Evolutionary conservation across 2,329 filamentous ascomycete species (phyloP), one percentile per base, ranked within the genome.

Genomic region (Aspergillus floridensis): DNA sequence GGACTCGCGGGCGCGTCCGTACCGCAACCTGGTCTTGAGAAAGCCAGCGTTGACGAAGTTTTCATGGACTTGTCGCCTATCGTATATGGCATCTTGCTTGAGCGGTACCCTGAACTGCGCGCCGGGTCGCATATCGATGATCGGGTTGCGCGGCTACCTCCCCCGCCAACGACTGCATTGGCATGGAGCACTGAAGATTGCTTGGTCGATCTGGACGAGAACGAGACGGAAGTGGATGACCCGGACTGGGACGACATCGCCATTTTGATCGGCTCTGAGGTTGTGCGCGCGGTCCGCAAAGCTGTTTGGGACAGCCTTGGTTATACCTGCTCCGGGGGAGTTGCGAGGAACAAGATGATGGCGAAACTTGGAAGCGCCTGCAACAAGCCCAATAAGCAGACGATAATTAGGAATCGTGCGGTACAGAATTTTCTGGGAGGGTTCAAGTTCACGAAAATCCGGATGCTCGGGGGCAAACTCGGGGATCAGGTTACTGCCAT

Each of bases 161-260:
- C 86, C 32, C 92, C 93, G 22, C 85, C 86, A 0, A 87, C 83
- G 0, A 89, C 88, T 1, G 90, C 87, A 1, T 76, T 97, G 19
- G 88, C 96, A 71, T 97, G 93, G 93, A 80, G 88, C 62, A 85
- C 88, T 0, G 72, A 73, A 49, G 92, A 96, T 77, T 89, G 87
- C n/a, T 79, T 96, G 57, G 81, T 96, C 16, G 91, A 93, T 71
- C 79, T 96, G 52, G 88, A 95, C 65, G 81, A 86, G 44, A 80
- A 81, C 24, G 85, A 92, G 61, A 84, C 85, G 11, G 93, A 96
- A 74, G 84, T 88, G 21, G 84, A 89, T 66, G 89, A 96, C 69
- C 91, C 92, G 1, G 95, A 99, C 76, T 99, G 95, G 95, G 93
- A 99, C 74, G 95, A 99, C 79, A 84, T 98, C 65, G 90, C 86